A percentile compares a stretch with the other conserved stretches of the same genome.
Conservation (phyloP, 2,329 filamentous ascomycete genomes). For the Colletotrichum liriopes region DNA sequence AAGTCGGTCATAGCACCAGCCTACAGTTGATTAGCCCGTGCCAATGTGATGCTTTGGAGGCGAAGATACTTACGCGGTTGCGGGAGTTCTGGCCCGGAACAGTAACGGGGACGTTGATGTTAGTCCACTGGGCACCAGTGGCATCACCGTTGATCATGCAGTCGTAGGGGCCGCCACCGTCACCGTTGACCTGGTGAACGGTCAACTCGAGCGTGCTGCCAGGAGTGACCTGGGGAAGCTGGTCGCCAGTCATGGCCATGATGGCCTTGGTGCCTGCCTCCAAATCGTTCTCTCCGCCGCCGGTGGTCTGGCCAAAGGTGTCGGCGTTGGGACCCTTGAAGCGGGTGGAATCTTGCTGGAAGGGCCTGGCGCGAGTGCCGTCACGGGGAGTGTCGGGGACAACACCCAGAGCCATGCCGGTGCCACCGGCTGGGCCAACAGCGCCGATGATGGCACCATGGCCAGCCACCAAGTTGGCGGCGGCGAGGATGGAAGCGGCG, state of each 20-base stretch:
- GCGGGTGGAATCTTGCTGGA: slow-evolving; percentile 76
- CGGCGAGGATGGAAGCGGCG: slow-evolving; percentile 65
- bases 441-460: slow-evolving; percentile 74
- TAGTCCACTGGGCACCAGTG: slow-evolving; percentile 64
- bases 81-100: slow-evolving; percentile 66
- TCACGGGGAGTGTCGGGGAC: slow-evolving; percentile 72
- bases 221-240: slow-evolving; percentile 71
- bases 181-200: slow-evolving; percentile 44
- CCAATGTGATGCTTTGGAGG: neutral
- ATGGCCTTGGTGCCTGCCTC: slow-evolving; percentile 71
- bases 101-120: slow-evolving; percentile 66
- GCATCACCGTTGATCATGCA: slow-evolving; percentile 72
- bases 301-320: slow-evolving; percentile 72
- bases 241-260: slow-evolving; percentile 69
- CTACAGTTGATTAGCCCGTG: slow-evolving; percentile 44
- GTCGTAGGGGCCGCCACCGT: slow-evolving; percentile 61
- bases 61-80: slow-evolving; percentile 52
- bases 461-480: slow-evolving; percentile 70
- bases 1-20: slow-evolving; percentile 56
- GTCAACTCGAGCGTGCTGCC: slow-evolving; percentile 74
- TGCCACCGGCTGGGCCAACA: slow-evolving; percentile 70
- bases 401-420: slow-evolving; percentile 67
- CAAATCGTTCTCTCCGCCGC: slow-evolving; percentile 69
- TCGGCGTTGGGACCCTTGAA: slow-evolving; percentile 69
- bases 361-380: slow-evolving; percentile 71